phyloP scores from a whole-genome alignment of 2,329 filamentous ascomycete species.

The Paecilomyces sp. region DNA sequence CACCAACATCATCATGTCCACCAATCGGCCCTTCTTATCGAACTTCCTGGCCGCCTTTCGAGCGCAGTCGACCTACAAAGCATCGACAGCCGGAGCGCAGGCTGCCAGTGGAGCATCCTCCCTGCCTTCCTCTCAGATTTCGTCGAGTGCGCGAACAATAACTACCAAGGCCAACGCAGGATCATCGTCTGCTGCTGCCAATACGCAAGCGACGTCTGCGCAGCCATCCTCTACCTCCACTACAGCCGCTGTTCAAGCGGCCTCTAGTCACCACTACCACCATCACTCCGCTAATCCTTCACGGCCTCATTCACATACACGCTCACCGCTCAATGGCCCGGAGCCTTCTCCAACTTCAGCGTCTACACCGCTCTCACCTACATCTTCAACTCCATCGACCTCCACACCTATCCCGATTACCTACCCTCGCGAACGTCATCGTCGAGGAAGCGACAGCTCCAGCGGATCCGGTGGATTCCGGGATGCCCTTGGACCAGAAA shows the following conservation, averaged over 20 bases:
- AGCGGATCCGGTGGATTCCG: constrained; percentile 41
- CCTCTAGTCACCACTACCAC: constrained; percentile 35
- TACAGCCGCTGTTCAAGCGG: constrained; percentile 30
- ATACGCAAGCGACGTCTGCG: constrained; percentile 6
- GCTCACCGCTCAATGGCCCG: constrained; percentile 4
- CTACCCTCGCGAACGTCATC: constrained; percentile 29
- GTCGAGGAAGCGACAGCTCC: constrained; percentile 42
- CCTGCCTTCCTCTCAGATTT: constrained; percentile 32
- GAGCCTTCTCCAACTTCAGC: constrained; percentile 28
- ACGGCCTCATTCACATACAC: constrained; percentile 15
- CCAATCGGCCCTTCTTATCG: constrained; percentile 59
- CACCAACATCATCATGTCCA: constrained; percentile 45
- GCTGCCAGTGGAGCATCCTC: constrained; percentile 30
- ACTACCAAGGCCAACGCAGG: constrained; percentile 35
- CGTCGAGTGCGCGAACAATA: constrained; percentile 40
- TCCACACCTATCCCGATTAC: constrained; percentile 33
- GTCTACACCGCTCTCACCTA: constrained; percentile 20
- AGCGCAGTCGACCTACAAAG: constrained; percentile 55
- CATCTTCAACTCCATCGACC: constrained; percentile 17
- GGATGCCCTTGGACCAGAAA: constrained; percentile 40
- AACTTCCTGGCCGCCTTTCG: constrained; percentile 63
- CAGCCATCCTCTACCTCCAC: constrained; percentile 15
- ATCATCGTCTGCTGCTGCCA: constrained; percentile 10
- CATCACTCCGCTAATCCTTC: constrained; percentile 10
- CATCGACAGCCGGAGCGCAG: constrained; percentile 30